Percentiles rank a stretch among this genome's conserved stretches.
These are phyloP conservation scores for Schizochytrium sp. DNA, from an alignment of 108 stramenopile species.

Conservation along the genomic window DNA sequence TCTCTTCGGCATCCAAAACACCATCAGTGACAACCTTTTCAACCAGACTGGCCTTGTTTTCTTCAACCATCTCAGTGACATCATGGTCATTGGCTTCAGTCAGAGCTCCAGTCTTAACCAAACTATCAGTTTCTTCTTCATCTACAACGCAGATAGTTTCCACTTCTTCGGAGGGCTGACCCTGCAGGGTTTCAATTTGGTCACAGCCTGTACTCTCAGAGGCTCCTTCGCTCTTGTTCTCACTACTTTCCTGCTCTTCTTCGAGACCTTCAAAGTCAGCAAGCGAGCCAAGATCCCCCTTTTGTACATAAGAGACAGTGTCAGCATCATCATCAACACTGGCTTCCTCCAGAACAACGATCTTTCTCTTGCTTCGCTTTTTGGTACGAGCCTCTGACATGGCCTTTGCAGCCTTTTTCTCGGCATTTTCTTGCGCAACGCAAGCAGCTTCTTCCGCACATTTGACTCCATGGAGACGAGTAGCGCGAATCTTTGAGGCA, in stretches of 20 bases:
- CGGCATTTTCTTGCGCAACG: background rate
- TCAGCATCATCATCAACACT: too few relatives aligned
- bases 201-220: background rate
- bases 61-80: background rate
- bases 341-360: too few relatives aligned
- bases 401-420: background rate
- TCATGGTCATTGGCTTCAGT: background rate
- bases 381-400: too few relatives aligned
- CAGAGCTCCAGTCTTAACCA: background rate
- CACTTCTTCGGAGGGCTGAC: background rate
- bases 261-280: background rate
- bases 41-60: background rate
- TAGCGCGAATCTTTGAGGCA: background rate
- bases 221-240: background rate
- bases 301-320: too few relatives aligned
- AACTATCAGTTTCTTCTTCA: background rate
- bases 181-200: background rate
- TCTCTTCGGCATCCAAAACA: background rate
- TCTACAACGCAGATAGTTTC: background rate
- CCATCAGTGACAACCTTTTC: background rate
- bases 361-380: too few relatives aligned
- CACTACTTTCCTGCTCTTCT: background rate
- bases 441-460: background rate
- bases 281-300: background rate
- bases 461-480: background rate